Evolutionary conservation across 257 asterid species (phyloP), one percentile per base, ranked within the genome.

Genomic region (Parsonsia alboflavescens): DNA sequence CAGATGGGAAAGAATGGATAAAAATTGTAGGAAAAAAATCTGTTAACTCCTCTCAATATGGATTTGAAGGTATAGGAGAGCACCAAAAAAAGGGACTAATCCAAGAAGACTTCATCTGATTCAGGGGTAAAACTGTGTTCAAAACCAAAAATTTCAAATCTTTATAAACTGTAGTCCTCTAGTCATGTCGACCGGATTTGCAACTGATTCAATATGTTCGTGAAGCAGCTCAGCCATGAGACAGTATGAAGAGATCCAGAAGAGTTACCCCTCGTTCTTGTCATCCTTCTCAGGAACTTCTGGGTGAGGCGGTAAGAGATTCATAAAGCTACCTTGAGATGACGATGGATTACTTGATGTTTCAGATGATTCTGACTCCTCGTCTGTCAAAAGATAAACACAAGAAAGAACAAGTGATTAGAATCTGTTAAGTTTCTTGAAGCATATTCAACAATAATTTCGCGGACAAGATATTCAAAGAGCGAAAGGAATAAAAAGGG

Each of bases 341-440:
- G 80, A 83, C 54, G 70, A 74, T 85, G 68, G 88, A 73, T 57
- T 78, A 63, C 87, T 78, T 52, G 81, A 77, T 13, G 88, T 77
- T 67, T 89, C 97, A 13, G 97, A 89, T 73, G 89, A 24, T 84
- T 88, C 95, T 11, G 92, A 77, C 48, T 89, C 97, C 10, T 89
- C 96, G 76, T 91, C 97, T 91, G 93, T 84, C 48, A 75, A 61
- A 46, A 76, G 58, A 61, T 71, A 44, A 79, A 74, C 16, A 68
- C 7, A 53, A 36, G 64, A 68, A 39, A 36, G 63, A 36, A 7
- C 56, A 13, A 36, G 10, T 0, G 16, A 41, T n/a, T n/a, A 10
- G 66, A 24, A 10, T 66, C 26, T 17, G 6, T 26, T 4, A 72
- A 15, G 44, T 22, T 72, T 44, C 42, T n/a, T 41, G n/a, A 9